Evolutionary conservation across 192 early-diverging fungal genomes (phyloP).

Genomic region (Nowakowskiella sp.): DNA sequence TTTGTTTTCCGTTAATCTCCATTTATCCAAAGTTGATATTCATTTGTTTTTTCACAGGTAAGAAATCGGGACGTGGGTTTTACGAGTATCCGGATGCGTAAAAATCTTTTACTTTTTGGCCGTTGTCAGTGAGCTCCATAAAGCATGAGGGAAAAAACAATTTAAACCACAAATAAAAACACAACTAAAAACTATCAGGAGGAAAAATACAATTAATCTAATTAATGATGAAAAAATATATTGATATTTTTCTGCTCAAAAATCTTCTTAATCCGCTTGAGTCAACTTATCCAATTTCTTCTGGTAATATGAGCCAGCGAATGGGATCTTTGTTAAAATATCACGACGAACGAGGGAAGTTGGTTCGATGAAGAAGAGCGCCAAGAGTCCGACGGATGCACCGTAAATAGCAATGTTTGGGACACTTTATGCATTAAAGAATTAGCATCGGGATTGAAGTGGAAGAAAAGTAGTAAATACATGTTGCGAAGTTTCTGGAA

Average conservation of each 20-base stretch:
- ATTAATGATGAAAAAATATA: no score
- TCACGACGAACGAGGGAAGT: constrained; percentile 1
- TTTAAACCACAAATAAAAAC: no score
- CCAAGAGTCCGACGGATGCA: constrained; percentile 1
- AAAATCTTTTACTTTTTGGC: no score
- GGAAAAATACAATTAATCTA: no score
- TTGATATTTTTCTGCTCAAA: no score
- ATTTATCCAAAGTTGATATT: neutral
- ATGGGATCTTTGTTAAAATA: neutral
- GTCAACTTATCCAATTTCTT: constrained; percentile 1
- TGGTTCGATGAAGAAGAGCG: constrained; percentile 6
- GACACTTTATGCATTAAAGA: neutral
- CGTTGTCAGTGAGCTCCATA: no score
- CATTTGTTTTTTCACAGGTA: constrained; percentile 36
- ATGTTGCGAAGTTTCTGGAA: neutral
- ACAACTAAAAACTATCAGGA: no score
- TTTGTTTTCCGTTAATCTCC: constrained; percentile 1
- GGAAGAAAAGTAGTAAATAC: neutral
- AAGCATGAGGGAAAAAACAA: no score
- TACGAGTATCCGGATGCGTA: constrained; percentile 84
- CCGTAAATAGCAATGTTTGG: constrained; percentile 4
- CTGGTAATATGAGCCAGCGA: neutral
- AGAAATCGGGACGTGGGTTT: constrained; percentile 84
- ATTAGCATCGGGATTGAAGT: no score
- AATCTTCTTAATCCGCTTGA: neutral